Percentiles rank a stretch among this genome's conserved stretches.
phyloP scores from a whole-genome alignment of 768 basidiomycete species.

The Auricularia heimuer region DNA sequence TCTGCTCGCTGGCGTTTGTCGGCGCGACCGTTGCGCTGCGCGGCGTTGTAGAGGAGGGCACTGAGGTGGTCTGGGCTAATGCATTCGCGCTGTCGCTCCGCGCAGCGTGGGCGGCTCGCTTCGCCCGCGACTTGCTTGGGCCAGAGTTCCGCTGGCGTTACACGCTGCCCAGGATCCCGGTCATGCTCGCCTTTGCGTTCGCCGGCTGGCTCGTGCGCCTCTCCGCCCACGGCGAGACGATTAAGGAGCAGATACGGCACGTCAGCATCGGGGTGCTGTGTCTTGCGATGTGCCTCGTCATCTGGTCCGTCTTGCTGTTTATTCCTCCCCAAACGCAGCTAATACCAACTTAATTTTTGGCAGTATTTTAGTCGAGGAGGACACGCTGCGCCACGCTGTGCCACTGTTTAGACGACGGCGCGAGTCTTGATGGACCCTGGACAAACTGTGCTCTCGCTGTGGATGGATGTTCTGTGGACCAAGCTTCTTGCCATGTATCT shows the following conservation, averaged over 20 bases:
- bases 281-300: conserved; percentile 3
- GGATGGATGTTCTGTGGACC: too few relatives aligned
- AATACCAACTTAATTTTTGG: neutral
- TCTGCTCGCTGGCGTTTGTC: conserved; percentile 63
- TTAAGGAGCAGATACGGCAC: conserved; percentile 3
- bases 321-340: neutral
- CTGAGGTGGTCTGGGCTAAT: conserved; percentile 68
- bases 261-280: conserved; percentile 3
- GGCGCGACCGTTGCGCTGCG: conserved; percentile 38
- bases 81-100: conserved; percentile 54
- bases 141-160: conserved; percentile 14
- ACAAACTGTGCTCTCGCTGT: too few relatives aligned
- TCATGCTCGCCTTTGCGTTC: conserved; percentile 3
- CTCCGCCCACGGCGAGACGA: neutral
- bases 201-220: conserved; percentile 1
- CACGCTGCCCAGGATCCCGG: conserved; percentile 4
- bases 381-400: neutral
- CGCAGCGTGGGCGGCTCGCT: conserved; percentile 49
- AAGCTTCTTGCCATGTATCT: too few relatives aligned
- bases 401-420: neutral
- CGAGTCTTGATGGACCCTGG: neutral
- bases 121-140: conserved; percentile 39
- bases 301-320: conserved; percentile 4
- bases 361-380: neutral
- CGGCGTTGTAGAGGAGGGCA: conserved; percentile 38